Percentiles rank a stretch among this genome's conserved stretches.
Evolutionary conservation across 345 rosid species (phyloP).

Genomic region (Euphorbia pulcherrima): DNA sequence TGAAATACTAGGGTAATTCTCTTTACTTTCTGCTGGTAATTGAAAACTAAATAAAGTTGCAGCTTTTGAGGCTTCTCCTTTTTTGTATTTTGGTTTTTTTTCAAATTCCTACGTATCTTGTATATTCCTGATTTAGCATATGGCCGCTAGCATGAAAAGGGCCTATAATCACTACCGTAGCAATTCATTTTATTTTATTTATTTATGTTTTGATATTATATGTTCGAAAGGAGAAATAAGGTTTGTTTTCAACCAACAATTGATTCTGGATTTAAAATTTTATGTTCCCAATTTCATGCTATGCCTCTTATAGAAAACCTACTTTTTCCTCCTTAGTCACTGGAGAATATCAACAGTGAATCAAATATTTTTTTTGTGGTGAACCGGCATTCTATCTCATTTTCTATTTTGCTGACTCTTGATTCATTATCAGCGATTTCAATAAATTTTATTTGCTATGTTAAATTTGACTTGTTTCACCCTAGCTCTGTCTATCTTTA

Average conservation of each 20-base stretch:
- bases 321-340: neutral
- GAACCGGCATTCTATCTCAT: neutral
- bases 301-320: too few species aligned
- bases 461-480: neutral
- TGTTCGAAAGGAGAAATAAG: neutral
- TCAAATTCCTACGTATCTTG: neutral
- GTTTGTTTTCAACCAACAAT: neutral
- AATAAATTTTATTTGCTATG: neutral
- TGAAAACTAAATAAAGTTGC: neutral
- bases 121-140: neutral
- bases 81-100: neutral
- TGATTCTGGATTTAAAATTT: neutral
- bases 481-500: neutral
- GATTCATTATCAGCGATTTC: neutral
- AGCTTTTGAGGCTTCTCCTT: neutral
- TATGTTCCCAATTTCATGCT: neutral
- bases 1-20: constrained; percentile 76
- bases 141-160: neutral
- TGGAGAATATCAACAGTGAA: neutral
- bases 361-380: neutral
- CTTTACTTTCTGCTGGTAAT: constrained; percentile 11
- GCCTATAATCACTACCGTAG: neutral
- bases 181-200: neutral
- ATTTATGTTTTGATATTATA: neutral
- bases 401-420: neutral